Evolutionary conservation across 108 stramenopile genomes (phyloP).

Genomic region (Schizochytrium sp.): DNA sequence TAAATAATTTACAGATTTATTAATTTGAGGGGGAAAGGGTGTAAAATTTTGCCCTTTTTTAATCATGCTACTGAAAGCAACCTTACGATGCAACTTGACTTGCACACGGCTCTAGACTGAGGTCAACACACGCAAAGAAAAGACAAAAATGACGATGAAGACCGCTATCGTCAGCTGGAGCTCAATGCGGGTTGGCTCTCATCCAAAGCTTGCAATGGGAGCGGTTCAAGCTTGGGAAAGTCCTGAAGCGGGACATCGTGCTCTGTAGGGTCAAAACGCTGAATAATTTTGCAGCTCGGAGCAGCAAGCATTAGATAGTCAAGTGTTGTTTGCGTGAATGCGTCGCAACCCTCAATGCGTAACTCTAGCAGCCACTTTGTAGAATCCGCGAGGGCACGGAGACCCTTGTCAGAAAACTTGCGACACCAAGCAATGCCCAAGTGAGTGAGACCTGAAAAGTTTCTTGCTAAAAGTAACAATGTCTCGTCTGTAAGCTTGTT

Average conservation of each 20-base stretch:
- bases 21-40: too few relatives aligned
- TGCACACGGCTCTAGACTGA: too few relatives aligned
- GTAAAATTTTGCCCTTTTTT: too few relatives aligned
- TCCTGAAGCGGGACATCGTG: background rate
- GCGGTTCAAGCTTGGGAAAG: conserved; percentile 11
- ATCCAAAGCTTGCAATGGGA: background rate
- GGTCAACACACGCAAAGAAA: too few relatives aligned
- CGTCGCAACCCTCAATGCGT: conserved; percentile 12
- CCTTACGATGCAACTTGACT: too few relatives aligned
- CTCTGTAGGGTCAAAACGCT: background rate
- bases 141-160: too few relatives aligned
- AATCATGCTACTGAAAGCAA: too few relatives aligned
- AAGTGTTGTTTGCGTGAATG: background rate
- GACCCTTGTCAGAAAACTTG: conserved; percentile 60
- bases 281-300: background rate
- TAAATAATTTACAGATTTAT: too few relatives aligned
- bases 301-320: background rate
- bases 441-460: conserved; percentile 41
- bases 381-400: background rate
- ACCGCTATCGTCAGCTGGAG: too few relatives aligned
- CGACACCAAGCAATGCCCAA: conserved; percentile 26
- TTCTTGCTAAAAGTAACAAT: conserved; percentile 29
- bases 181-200: too few relatives aligned
- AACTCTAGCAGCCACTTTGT: background rate
- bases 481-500: conserved; percentile 61